Conservation (phyloP, 805 yeast species). For the Metschnikowia colocasiae region DNA sequence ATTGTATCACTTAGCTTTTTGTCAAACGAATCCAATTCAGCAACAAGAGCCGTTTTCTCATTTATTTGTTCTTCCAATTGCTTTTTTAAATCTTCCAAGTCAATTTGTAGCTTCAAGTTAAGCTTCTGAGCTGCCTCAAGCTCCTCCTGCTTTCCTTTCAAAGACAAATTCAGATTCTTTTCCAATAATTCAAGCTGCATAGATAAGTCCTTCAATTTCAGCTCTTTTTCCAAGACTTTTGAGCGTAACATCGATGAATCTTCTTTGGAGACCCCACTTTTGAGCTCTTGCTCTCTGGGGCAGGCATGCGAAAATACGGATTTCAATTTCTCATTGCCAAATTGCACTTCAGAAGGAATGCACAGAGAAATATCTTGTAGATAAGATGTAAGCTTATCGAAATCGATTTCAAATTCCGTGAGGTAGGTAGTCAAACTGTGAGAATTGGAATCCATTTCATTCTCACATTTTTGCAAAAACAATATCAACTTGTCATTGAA, state of each 20-base stretch:
- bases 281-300: neutral
- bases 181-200: constrained; percentile 46
- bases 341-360: neutral
- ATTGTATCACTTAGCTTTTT: constrained; percentile 17
- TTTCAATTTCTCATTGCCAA: neutral
- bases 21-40: constrained; percentile 26
- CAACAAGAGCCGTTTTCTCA: constrained; percentile 21
- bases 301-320: neutral
- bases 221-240: constrained; percentile 11
- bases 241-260: constrained; percentile 4
- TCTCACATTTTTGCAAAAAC: neutral
- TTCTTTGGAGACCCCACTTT: neutral
- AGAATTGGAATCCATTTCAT: neutral
- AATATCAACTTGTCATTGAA: neutral
- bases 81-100: constrained; percentile 17
- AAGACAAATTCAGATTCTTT: constrained; percentile 36
- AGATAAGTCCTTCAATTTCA: constrained; percentile 38
- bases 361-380: neutral
- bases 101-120: constrained; percentile 5
- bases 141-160: constrained; percentile 26
- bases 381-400: neutral
- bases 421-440: neutral
- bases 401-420: neutral
- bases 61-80: constrained; percentile 19
- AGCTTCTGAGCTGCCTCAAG: constrained; percentile 18